Conservation (phyloP, 768 basidiomycete species). For the Cystoderma amianthinum region DNA sequence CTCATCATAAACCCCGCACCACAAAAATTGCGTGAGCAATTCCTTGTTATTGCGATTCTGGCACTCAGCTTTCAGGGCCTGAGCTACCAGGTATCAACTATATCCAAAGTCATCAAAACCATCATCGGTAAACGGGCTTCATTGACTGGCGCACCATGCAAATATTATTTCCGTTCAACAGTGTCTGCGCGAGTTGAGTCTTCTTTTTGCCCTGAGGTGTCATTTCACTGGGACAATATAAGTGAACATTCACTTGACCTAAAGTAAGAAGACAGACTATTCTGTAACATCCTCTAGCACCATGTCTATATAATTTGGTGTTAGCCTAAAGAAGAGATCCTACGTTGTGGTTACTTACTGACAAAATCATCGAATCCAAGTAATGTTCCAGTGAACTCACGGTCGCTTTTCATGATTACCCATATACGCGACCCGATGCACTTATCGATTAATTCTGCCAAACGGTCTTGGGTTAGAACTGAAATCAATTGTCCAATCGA, state of each 20-base stretch:
- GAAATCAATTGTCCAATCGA: too few relatives aligned
- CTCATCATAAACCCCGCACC: too few relatives aligned
- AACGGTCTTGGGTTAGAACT: too few relatives aligned
- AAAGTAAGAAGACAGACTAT: constrained; percentile 54
- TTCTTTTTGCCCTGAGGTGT: constrained; percentile 78
- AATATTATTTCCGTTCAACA: constrained; percentile 93
- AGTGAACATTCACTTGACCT: background rate
- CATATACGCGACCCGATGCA: constrained; percentile 96
- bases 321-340: background rate
- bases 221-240: constrained; percentile 52
- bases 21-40: too few relatives aligned
- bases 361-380: constrained; percentile 99
- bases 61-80: background rate
- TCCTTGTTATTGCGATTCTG: too few relatives aligned
- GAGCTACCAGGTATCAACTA: constrained; percentile 20
- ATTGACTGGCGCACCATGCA: constrained; percentile 66
- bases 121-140: background rate
- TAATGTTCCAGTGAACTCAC: constrained; percentile 93
- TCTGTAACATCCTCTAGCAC: constrained; percentile 95
- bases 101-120: background rate
- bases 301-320: too few relatives aligned
- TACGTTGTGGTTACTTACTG: constrained; percentile 57
- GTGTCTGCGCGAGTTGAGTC: constrained; percentile 80
- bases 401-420: constrained; percentile 98
- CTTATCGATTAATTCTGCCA: constrained; percentile 66